These are phyloP conservation scores for Harrya chromipes DNA, from an alignment of 768 basidiomycete genomes.

Conservation along the genomic window DNA sequence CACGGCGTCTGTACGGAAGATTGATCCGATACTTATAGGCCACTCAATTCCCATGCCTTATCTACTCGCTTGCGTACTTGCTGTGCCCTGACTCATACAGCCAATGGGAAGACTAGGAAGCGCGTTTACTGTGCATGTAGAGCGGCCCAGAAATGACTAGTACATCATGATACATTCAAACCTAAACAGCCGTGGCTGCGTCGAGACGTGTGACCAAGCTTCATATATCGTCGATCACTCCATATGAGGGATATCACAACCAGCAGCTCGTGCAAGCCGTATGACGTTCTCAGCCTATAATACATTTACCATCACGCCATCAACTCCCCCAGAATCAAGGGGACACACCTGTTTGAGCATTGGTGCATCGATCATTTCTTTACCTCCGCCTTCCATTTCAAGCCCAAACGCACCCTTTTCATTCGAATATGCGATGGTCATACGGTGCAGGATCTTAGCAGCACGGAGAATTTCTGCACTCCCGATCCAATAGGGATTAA, in stretches of 20 bases:
- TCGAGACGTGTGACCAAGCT: too few species aligned
- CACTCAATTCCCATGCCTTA: too few species aligned
- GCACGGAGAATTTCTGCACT: slow-evolving; percentile 72
- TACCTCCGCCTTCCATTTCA: slow-evolving; percentile 49
- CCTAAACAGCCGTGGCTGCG: too few species aligned
- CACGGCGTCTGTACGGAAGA: not conserved
- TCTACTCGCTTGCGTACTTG: not conserved
- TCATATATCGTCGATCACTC: slow-evolving; percentile 14
- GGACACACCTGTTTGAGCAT: slow-evolving; percentile 68
- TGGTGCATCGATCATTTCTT: slow-evolving; percentile 89
- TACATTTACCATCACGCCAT: not conserved
- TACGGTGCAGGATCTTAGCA: slow-evolving; percentile 62
- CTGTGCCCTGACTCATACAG: too few species aligned
- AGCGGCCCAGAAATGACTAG: too few species aligned
- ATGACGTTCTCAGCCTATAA: slow-evolving; percentile 51
- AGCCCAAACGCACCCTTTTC: slow-evolving; percentile 71
- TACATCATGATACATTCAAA: too few species aligned
- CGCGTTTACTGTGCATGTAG: too few species aligned
- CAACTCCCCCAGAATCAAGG: not conserved
- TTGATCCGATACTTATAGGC: slow-evolving; percentile 7
- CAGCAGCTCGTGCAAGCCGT: slow-evolving; percentile 50
- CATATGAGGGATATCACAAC: slow-evolving; percentile 48
- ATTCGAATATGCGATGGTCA: slow-evolving; percentile 54
- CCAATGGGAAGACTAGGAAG: too few species aligned
- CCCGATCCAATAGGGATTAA: not conserved